Base-by-base conservation (phyloP, 2,329 filamentous ascomycete genomes). In the Colletotrichum graminicola region DNA sequence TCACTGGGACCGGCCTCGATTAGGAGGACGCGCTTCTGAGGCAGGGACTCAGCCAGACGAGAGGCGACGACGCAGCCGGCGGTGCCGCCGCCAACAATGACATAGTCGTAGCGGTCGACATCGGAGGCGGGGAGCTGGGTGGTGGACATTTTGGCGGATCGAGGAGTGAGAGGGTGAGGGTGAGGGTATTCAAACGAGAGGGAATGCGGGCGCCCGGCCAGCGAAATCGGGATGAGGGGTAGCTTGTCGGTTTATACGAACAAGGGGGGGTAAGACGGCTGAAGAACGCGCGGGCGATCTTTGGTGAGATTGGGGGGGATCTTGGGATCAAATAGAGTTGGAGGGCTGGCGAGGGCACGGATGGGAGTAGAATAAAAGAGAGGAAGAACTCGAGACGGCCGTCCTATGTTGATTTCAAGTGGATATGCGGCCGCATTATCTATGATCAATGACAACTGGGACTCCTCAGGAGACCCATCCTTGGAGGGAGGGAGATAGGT, bases 1-100 rank as follows among this genome's bases (percentile, higher is more conserved):
- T 97, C 94, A 79, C 93, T 95, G 66, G 94, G 94, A 56, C 94
- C 94, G 75, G 91, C 94, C 85, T 97, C 94, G 80, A 97, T 93
- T 77, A 97, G 82, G 69, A 97, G 89, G 68, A 95, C 89, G 75
- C 89, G 91, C 84, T 93, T 94, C 81, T 93, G 87, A 61, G 94
- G 94, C 54, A 97, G 87, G 80, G 97, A 96, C 81, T 94, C 89
- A 41, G 94, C 91, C 73, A 97, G 87, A 62, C 94, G 90, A 65
- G 92, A 91, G 66, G 93, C 94, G 76, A 96, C 89, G 72, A 96
- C 93, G 84, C 93, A 96, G 81, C 94, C 94, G 59, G 94, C 93
- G 61, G 94, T 96, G 78, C 94, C 94, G 74, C 94, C 94, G 74
- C 94, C 94, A 62, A 96, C 92, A 76, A 96, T 90, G 80, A 96